Conservation (phyloP, 108 stramenopile genomes). For the Fistulifera solaris region DNA sequence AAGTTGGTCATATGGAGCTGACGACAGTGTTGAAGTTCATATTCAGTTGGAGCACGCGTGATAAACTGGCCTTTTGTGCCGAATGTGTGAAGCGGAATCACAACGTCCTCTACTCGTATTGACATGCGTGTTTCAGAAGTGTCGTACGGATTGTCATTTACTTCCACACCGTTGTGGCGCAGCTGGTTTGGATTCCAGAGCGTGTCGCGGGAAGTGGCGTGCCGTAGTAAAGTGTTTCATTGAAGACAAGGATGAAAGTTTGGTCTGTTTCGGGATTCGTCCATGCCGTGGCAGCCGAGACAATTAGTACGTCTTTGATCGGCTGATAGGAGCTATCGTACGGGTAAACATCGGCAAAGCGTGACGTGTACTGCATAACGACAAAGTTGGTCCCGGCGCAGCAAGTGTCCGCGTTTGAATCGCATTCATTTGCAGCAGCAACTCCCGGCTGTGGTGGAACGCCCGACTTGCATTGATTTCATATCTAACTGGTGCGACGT, state of each 20-base stretch:
- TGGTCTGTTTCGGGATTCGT: neutral
- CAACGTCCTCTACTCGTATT: neutral
- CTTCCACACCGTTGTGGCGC: neutral
- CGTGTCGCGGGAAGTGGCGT: neutral
- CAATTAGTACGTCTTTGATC: neutral
- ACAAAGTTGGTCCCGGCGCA: neutral
- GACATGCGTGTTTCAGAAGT: neutral
- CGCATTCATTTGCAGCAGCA: no score
- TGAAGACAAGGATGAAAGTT: neutral
- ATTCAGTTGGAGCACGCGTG: neutral
- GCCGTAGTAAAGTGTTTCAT: neutral
- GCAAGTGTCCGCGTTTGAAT: conserved; percentile 1
- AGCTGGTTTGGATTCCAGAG: neutral
- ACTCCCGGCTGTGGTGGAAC: no score
- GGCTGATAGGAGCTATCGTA: no score
- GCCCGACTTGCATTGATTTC: no score
- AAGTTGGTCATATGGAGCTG: neutral
- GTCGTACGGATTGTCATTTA: neutral
- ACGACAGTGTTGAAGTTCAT: neutral
- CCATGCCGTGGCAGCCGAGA: neutral
- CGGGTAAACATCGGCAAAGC: neutral
- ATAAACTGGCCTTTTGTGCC: neutral
- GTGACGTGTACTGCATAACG: neutral
- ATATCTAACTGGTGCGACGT: no score
- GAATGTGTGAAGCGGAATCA: neutral